Evolutionary conservation across 331 rosid species (phyloP), one percentile per base, ranked within the genome.

Genomic region (Saraca asoca): DNA sequence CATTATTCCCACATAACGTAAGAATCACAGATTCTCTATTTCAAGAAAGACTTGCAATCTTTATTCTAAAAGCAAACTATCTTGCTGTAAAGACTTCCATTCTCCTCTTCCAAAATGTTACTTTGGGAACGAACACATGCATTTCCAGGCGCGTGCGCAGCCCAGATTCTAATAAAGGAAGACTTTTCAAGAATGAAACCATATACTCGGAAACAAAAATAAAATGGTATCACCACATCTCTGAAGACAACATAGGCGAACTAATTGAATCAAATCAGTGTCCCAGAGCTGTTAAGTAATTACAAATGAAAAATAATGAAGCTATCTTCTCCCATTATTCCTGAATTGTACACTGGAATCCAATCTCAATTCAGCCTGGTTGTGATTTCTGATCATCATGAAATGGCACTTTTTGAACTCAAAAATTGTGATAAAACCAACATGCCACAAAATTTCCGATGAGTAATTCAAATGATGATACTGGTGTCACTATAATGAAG

Each of bases 251-350:
- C 70, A 69, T 65, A 51, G 20, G 46, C 39, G 69, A 73, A 78
- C 61, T 77, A 58, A 75, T 62, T 66, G 66, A 79, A 84, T 78
- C 60, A 52, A 68, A 70, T 79, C 52, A 44, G 48, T 59, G 41
- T 64, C 57, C 50, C 13, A 64, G 66, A 62, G 79, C 66, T 48
- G 69, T 34, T 33, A 57, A 72, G 54, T 64, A 72, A n/a, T 75
- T 75, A 83, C 83, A 83, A 74, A 76, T 73, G 52, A 38, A 71
- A 71, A 68, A 14, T 49, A 68, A 78, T 45, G 53, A 72, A 45
- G 66, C 54, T 41, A 79, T 58, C 62, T 75, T 68, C 72, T 62
- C 69, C 70, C 24, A 44, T 77, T 75, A 77, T 79, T 83, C 69
- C 58, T 66, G 43, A 56, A 63, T 57, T 45, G 55, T 20, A 57